phyloP scores from a whole-genome alignment of 352 stramenopile species.

The Phytophthora lateralis region DNA sequence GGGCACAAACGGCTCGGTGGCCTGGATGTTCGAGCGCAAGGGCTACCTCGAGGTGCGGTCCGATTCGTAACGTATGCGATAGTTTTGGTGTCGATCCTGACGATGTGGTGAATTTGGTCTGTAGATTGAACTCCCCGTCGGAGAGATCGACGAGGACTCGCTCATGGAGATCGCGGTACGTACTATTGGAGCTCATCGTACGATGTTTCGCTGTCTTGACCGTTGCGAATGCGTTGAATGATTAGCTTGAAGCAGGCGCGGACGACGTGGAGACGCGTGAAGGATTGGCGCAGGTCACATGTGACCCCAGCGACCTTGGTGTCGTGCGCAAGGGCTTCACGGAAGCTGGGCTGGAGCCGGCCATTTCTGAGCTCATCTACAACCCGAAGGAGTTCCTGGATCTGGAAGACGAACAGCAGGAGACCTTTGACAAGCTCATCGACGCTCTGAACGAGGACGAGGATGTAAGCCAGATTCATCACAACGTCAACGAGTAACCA shows the following conservation, averaged over 20 bases:
- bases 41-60: conserved; percentile 73
- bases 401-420: conserved; percentile 48
- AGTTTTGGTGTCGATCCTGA: not conserved
- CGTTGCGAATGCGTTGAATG: not conserved
- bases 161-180: conserved; percentile 77
- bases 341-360: conserved; percentile 59
- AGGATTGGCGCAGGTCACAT: conserved; percentile 71
- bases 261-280: conserved; percentile 76
- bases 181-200: not conserved
- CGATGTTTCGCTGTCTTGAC: conserved; percentile 2
- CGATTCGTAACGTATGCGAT: not conserved
- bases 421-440: conserved; percentile 79
- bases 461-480: conserved; percentile 81
- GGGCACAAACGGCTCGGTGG: conserved; percentile 78
- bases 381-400: conserved; percentile 82
- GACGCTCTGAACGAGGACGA: conserved; percentile 81
- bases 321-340: conserved; percentile 63
- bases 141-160: conserved; percentile 61
- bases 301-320: conserved; percentile 67
- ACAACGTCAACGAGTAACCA: conserved; percentile 81
- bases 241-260: conserved; percentile 68
- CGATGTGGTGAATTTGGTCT: conserved; percentile 11
- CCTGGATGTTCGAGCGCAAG: conserved; percentile 88
- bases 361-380: conserved; percentile 83
- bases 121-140: conserved; percentile 49